Evolutionary conservation across 306 rosid species (phyloP), one percentile per base, ranked within the genome.

Genomic region (Pyrus pyrifolia): DNA sequence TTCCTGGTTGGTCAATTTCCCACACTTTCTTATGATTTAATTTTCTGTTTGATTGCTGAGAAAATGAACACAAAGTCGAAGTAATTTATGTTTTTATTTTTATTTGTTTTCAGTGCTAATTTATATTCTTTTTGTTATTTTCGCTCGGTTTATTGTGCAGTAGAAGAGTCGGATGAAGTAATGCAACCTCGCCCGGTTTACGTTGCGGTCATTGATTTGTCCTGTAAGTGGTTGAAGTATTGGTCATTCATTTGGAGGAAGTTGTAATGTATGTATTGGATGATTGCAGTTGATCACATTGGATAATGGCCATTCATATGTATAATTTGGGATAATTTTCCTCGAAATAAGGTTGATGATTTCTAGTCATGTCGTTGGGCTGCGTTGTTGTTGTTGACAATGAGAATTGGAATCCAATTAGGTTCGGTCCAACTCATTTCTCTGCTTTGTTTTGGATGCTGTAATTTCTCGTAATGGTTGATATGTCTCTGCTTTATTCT

Each of bases 151-250:
- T 75, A 33, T 73, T 61, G 69, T 77, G 83, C 80, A 90, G 98
- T 31, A 31, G 96, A 88, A 71, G 86, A 79, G 64, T 57, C 87
- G 0, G 93, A 74, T 27, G 89, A 86, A 52, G 83, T 83, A 57
- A 70, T 89, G 87, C 96, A 84, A 73, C 90, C 97, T 11, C 80
- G 89, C 63, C 98, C 97, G 14, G 97, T 95, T 21, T 92, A 92
- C 76, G 98, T 95, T 85, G 98, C 97, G 18, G 97, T 96, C n/a
- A 86, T 95, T 83, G 98, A 95, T 86, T 86, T 95, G 88, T 88
- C 96, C 67, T 86, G 98, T 95, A 89, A 82, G 97, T 35, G 40
- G 40, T 35, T 35, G 40, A 35, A 35, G 40, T 35, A 35, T 35
- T 35, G 40, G 40, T 7, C 9, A 35, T 35, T 35, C 44, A 27